Evolutionary conservation across 345 rosid species (phyloP).

Genomic region (Mangifera indica): DNA sequence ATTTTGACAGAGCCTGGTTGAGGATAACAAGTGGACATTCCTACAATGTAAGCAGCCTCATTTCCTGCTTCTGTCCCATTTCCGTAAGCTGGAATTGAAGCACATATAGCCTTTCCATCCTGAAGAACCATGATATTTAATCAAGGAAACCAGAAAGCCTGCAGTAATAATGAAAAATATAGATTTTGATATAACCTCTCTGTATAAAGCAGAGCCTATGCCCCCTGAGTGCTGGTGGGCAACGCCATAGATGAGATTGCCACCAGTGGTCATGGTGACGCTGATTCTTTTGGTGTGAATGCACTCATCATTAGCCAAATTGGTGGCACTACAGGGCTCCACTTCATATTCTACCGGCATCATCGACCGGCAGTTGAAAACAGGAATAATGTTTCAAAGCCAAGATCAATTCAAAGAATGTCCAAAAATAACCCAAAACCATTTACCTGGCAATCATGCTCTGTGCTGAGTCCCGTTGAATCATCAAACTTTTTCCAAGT

Average conservation of each 20-base stretch:
- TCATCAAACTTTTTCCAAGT: constrained; percentile 39
- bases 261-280: constrained; percentile 59
- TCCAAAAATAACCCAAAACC: neutral
- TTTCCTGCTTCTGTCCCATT: constrained; percentile 77
- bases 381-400: neutral
- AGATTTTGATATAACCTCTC: constrained; percentile 46
- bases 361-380: neutral
- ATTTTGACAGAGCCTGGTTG: constrained; percentile 60
- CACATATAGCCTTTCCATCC: constrained; percentile 62
- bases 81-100: constrained; percentile 65
- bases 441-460: constrained; percentile 61
- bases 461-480: constrained; percentile 35
- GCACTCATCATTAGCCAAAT: constrained; percentile 29
- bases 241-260: constrained; percentile 76
- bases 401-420: neutral
- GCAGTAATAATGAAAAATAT: neutral
- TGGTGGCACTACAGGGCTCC: constrained; percentile 41
- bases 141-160: neutral
- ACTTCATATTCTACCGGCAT: constrained; percentile 67
- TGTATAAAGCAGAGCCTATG: constrained; percentile 58
- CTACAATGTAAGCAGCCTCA: constrained; percentile 84
- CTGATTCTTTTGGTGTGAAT: constrained; percentile 47
- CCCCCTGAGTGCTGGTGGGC: constrained; percentile 86
- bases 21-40: constrained; percentile 90
- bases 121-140: constrained; percentile 3